Evolutionary conservation across 768 basidiomycete species (phyloP).

Genomic region (Trametes cinnabarina): DNA sequence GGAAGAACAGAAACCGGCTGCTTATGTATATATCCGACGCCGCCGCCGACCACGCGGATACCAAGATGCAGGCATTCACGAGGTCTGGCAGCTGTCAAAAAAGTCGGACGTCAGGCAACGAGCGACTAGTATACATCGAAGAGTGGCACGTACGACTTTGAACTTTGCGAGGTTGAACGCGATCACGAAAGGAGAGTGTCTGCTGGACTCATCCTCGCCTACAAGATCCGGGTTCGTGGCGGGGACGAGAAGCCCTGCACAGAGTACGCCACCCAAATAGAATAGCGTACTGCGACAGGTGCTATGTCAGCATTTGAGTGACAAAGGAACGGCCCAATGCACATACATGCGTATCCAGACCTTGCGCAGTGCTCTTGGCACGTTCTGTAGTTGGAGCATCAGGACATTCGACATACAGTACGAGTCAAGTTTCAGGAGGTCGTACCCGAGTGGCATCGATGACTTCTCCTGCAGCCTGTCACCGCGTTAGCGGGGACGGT

Average conservation of each 20-base stretch:
- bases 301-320: not conserved
- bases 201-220: conserved; percentile 32
- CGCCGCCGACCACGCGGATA: conserved; percentile 58
- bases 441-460: conserved; percentile 28
- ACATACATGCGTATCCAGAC: conserved; percentile 30
- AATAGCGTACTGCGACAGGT: conserved; percentile 34
- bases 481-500: too few relatives aligned
- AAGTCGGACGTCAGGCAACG: too few relatives aligned
- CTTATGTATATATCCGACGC: conserved; percentile 51
- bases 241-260: conserved; percentile 42
- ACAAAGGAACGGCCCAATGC: not conserved
- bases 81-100: conserved; percentile 36
- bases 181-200: conserved; percentile 47
- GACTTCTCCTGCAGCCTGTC: conserved; percentile 30
- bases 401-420: too few relatives aligned
- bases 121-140: too few relatives aligned
- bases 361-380: conserved; percentile 26
- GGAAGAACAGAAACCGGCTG: conserved; percentile 48
- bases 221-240: conserved; percentile 36
- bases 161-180: conserved; percentile 43
- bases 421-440: not conserved
- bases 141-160: conserved; percentile 40
- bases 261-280: conserved; percentile 40
- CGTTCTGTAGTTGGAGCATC: conserved; percentile 19
- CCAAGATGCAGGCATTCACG: conserved; percentile 41